Evolutionary conservation across 768 basidiomycete species (phyloP).

Genomic region (Polyporus arcularius): DNA sequence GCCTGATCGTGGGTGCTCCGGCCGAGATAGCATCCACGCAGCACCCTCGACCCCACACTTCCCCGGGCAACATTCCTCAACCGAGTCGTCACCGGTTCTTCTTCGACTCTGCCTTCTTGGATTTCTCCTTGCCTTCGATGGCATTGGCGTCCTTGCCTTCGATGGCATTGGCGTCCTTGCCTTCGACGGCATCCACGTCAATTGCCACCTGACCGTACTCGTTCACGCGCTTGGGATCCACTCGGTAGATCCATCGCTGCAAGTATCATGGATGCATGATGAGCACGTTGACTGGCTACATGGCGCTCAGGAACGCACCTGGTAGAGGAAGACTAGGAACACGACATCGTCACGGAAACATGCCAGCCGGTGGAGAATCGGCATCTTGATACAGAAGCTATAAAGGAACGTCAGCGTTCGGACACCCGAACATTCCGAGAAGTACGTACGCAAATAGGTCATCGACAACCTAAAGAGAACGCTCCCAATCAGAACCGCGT

Average conservation of each 20-base stretch:
- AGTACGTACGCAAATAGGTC: slow-evolving; percentile 82
- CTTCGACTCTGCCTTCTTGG: slow-evolving; percentile 31
- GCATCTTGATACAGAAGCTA: slow-evolving; percentile 97
- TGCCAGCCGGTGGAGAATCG: slow-evolving; percentile 86
- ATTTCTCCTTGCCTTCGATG: slow-evolving; percentile 15
- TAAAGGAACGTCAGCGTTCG: slow-evolving; percentile 3
- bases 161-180: slow-evolving; percentile 33
- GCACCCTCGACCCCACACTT: slow-evolving; percentile 7
- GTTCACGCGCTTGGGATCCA: slow-evolving; percentile 93
- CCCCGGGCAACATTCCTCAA: neutral
- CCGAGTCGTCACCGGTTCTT: slow-evolving; percentile 35
- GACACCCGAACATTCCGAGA: neutral
- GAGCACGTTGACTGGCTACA: slow-evolving; percentile 1
- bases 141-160: slow-evolving; percentile 33
- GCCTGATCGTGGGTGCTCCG: slow-evolving; percentile 21
- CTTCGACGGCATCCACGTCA: slow-evolving; percentile 44
- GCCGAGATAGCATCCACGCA: slow-evolving; percentile 21
- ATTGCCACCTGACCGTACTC: slow-evolving; percentile 88
- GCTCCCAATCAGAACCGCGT: neutral
- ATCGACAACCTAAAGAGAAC: slow-evolving; percentile 61
- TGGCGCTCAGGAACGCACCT: slow-evolving; percentile 50
- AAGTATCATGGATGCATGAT: slow-evolving; percentile 14
- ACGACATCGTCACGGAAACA: slow-evolving; percentile 91
- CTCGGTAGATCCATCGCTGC: slow-evolving; percentile 95
- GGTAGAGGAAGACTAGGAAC: slow-evolving; percentile 90